Conservation (phyloP, 768 basidiomycete species). For the Heimioporus sp. region DNA sequence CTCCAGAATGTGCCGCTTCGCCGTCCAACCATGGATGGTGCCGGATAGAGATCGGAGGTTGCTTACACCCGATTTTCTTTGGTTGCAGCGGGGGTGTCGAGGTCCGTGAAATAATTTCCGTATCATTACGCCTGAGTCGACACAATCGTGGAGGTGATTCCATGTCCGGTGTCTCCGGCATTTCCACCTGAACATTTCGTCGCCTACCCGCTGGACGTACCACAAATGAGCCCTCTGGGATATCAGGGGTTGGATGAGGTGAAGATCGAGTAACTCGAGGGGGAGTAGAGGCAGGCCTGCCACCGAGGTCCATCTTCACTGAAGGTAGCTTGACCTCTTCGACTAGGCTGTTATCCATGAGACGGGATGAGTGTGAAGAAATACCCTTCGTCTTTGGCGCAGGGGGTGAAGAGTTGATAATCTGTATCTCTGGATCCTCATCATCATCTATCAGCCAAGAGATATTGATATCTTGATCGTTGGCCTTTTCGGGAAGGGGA, state of each 20-base stretch:
- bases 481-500: background rate
- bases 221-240: slow-evolving; percentile 44
- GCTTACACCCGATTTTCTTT: slow-evolving; percentile 20
- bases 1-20: slow-evolving; percentile 78
- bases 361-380: background rate
- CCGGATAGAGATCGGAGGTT: slow-evolving; percentile 33
- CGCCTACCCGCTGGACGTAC: slow-evolving; percentile 40
- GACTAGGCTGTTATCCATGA: slow-evolving; percentile 11
- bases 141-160: slow-evolving; percentile 31
- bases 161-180: slow-evolving; percentile 23
- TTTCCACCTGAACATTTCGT: slow-evolving; percentile 11
- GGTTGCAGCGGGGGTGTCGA: slow-evolving; percentile 21
- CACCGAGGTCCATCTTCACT: slow-evolving; percentile 4
- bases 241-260: slow-evolving; percentile 17
- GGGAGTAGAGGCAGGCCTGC: slow-evolving; percentile 37
- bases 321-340: slow-evolving; percentile 17
- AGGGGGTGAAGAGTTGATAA: slow-evolving; percentile 51
- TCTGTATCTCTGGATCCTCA: slow-evolving; percentile 51
- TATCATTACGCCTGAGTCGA: slow-evolving; percentile 26
- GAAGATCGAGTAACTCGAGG: slow-evolving; percentile 21
- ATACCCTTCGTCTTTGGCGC: slow-evolving; percentile 6
- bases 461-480: slow-evolving; percentile 45
- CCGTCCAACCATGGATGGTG: slow-evolving; percentile 56
- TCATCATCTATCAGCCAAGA: slow-evolving; percentile 66
- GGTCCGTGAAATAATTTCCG: slow-evolving; percentile 19